A percentile compares a stretch with the other conserved stretches of the same genome.
These are phyloP conservation scores for Dactylonectria macrodidyma DNA, from an alignment of 2,329 filamentous ascomycete species.

Conservation along the genomic window DNA sequence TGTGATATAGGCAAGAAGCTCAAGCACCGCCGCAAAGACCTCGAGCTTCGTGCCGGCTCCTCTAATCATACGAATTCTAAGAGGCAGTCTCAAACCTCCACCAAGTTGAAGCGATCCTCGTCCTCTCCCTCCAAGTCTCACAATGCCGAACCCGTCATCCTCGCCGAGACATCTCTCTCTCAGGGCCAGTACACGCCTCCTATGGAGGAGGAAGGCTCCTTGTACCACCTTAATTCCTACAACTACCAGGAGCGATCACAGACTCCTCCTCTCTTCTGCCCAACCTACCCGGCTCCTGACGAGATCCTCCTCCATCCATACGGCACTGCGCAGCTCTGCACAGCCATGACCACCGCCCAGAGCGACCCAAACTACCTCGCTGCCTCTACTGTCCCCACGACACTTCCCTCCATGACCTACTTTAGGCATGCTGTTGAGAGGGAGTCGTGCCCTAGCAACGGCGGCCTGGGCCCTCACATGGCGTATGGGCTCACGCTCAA, in stretches of 20 bases:
- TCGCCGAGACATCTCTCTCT: slow-evolving; percentile 57
- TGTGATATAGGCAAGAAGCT: slow-evolving; percentile 76
- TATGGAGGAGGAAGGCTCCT: slow-evolving; percentile 74
- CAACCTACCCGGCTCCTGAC: slow-evolving; percentile 77
- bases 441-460: slow-evolving; percentile 71
- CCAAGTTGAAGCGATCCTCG: slow-evolving; percentile 51
- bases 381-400: slow-evolving; percentile 68
- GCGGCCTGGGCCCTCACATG: slow-evolving; percentile 76
- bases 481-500: slow-evolving; percentile 76
- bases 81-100: slow-evolving; percentile 44
- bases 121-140: slow-evolving; percentile 47
- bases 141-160: slow-evolving; percentile 46
- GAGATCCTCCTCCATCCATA: slow-evolving; percentile 74
- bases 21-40: slow-evolving; percentile 71
- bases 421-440: slow-evolving; percentile 78
- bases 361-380: slow-evolving; percentile 70
- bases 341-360: slow-evolving; percentile 65
- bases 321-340: slow-evolving; percentile 67
- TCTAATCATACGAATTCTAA: no score
- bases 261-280: slow-evolving; percentile 78
- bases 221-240: slow-evolving; percentile 73
- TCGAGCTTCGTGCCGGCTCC: slow-evolving; percentile 81
- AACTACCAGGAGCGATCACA: slow-evolving; percentile 75
- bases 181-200: slow-evolving; percentile 74
- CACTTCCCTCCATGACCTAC: slow-evolving; percentile 76